A percentile compares a stretch with the other conserved stretches of the same genome.
Conservation (phyloP, 2,329 filamentous ascomycete genomes). For the Aureobasidium lini region DNA sequence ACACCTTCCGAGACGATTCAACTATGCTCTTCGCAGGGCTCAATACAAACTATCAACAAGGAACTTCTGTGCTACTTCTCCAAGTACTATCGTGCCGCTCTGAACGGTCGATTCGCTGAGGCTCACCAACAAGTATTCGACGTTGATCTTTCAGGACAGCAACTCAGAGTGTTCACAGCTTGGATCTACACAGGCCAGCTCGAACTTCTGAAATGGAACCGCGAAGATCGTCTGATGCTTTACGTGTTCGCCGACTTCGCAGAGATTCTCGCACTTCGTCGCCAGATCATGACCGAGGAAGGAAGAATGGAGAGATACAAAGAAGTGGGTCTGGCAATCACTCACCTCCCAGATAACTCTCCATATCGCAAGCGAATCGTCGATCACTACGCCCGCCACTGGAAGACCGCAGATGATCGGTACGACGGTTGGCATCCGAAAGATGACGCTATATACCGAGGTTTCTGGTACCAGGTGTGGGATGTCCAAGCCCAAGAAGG, state of each 20-base stretch:
- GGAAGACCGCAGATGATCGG: background rate
- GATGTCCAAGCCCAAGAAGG: background rate
- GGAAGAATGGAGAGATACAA: background rate
- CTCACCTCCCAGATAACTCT: background rate
- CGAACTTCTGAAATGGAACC: background rate
- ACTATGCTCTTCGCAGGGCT: background rate
- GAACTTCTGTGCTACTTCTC: slow-evolving; percentile 6
- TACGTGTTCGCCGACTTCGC: background rate
- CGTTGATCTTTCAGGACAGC: background rate
- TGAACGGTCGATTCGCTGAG: background rate
- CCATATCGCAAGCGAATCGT: background rate
- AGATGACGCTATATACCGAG: background rate
- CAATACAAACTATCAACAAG: background rate
- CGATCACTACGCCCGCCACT: background rate
- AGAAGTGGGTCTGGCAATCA: background rate
- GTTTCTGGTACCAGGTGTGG: background rate
- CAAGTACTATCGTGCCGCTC: background rate
- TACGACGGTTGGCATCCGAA: background rate
- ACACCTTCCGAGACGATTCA: background rate
- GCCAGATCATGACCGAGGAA: background rate
- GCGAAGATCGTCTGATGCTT: background rate
- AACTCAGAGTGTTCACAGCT: background rate
- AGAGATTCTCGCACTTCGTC: background rate
- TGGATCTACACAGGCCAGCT: background rate
- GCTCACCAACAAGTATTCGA: background rate